These are phyloP conservation scores for Ceratocystis papillata DNA, from an alignment of 2,329 filamentous ascomycete genomes.

Conservation along the genomic window DNA sequence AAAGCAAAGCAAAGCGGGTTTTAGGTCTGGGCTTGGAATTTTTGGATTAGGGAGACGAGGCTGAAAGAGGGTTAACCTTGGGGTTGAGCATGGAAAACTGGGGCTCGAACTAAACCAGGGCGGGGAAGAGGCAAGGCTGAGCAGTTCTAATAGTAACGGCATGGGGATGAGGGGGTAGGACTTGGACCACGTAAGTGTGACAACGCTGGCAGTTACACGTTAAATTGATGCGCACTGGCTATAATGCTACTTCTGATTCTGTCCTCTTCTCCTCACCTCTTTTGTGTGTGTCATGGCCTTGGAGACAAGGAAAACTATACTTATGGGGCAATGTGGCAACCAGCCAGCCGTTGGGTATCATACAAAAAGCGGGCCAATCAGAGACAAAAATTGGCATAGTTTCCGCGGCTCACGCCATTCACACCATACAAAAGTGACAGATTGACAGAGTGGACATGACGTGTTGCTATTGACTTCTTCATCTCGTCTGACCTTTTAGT, in stretches of 20 bases:
- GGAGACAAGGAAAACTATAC: background rate
- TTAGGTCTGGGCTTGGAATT: background rate
- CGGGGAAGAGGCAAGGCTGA: background rate
- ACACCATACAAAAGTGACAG: too few species aligned
- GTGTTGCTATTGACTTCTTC: too few species aligned
- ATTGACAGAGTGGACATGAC: too few species aligned
- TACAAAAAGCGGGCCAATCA: background rate
- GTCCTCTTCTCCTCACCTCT: background rate
- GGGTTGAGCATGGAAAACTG: background rate
- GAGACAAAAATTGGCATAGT: too few species aligned
- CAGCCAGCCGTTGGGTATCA: slow-evolving; percentile 2
- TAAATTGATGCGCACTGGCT: too few species aligned
- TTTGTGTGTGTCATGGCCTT: background rate
- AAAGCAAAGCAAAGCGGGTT: background rate
- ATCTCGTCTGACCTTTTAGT: too few species aligned
- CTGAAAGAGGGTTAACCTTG: background rate
- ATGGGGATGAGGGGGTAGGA: background rate
- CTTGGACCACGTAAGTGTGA: too few species aligned
- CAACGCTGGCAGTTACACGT: too few species aligned
- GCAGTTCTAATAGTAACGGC: background rate
- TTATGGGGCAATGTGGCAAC: background rate
- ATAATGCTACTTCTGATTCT: too few species aligned
- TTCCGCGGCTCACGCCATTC: background rate
- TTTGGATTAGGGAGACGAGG: background rate
- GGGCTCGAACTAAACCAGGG: background rate